Evolutionary conservation across 2,329 filamentous ascomycete species (phyloP).

Genomic region (Lasiodiplodia theobromae): DNA sequence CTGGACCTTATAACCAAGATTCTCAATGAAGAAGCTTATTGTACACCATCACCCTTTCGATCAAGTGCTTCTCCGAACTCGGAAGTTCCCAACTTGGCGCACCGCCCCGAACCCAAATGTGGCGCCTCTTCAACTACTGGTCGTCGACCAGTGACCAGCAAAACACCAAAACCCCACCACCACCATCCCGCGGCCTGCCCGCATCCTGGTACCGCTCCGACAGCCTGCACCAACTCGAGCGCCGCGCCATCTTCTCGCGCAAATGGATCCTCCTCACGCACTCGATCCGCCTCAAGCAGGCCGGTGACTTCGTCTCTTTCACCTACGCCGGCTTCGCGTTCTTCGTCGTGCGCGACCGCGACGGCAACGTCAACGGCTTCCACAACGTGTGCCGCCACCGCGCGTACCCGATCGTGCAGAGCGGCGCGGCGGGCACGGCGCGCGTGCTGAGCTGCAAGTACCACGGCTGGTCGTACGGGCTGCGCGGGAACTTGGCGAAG

Average conservation of each 20-base stretch:
- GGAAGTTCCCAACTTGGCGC: background rate
- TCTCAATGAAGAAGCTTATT: background rate
- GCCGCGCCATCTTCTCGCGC: constrained; percentile 64
- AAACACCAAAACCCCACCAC: constrained; percentile 26
- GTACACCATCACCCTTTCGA: background rate
- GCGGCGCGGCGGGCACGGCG: constrained; percentile 40
- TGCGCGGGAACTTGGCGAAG: constrained; percentile 49
- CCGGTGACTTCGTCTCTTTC: constrained; percentile 65
- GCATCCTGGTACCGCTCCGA: constrained; percentile 60
- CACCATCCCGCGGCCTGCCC: constrained; percentile 54
- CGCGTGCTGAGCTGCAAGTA: constrained; percentile 51
- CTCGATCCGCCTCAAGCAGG: constrained; percentile 57
- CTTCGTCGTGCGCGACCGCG: constrained; percentile 29
- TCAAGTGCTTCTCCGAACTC: background rate
- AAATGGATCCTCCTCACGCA: constrained; percentile 65
- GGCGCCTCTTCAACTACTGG: constrained; percentile 2
- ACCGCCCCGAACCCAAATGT: background rate
- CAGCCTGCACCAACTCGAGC: constrained; percentile 65
- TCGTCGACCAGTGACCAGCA: background rate
- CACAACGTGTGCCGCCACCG: constrained; percentile 54
- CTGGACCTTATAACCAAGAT: background rate
- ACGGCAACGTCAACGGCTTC: constrained; percentile 38
- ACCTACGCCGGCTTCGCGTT: constrained; percentile 61
- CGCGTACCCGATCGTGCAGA: constrained; percentile 44
- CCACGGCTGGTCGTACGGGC: constrained; percentile 53